Percentiles rank a stretch among this genome's conserved stretches.
phyloP scores from a whole-genome alignment of 371 early-diverging fungal genomes.

The Coemansia sp. region DNA sequence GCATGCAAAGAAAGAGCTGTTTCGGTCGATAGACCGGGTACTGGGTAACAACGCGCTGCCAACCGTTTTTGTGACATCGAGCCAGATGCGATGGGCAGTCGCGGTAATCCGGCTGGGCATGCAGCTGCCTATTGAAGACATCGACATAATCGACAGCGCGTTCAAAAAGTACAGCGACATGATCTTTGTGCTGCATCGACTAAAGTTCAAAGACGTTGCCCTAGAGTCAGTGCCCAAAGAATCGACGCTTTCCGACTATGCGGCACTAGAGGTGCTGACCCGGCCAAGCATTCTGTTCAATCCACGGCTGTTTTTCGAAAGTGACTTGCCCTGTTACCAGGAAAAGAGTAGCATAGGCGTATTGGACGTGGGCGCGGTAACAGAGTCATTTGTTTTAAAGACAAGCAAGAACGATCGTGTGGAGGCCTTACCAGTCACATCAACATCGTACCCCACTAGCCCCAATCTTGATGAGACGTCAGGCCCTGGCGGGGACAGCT shows the following conservation, averaged over 20 bases:
- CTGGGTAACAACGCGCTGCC: slow-evolving; percentile 11
- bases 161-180: slow-evolving; percentile 39
- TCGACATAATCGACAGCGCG: slow-evolving; percentile 22
- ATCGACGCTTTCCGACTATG: background rate
- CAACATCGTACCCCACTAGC: background rate
- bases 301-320: slow-evolving; percentile 35
- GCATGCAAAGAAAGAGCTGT: slow-evolving; percentile 26
- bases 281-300: slow-evolving; percentile 36
- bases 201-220: background rate
- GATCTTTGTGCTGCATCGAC: slow-evolving; percentile 17
- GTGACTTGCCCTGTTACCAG: slow-evolving; percentile 20
- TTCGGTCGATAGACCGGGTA: slow-evolving; percentile 23
- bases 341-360: background rate
- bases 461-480: background rate
- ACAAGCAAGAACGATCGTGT: background rate
- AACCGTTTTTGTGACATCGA: slow-evolving; percentile 16
- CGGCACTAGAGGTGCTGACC: slow-evolving; percentile 20
- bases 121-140: slow-evolving; percentile 41
- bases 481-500: background rate
- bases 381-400: background rate
- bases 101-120: slow-evolving; percentile 34
- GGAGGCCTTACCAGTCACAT: background rate
- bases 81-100: slow-evolving; percentile 41
- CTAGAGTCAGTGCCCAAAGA: background rate
- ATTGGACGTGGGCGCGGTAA: background rate